Percentiles rank a stretch among this genome's conserved stretches.
Evolutionary conservation across 2,329 filamentous ascomycete genomes (phyloP).

Genomic region (Cladosporium sphaerospermum): DNA sequence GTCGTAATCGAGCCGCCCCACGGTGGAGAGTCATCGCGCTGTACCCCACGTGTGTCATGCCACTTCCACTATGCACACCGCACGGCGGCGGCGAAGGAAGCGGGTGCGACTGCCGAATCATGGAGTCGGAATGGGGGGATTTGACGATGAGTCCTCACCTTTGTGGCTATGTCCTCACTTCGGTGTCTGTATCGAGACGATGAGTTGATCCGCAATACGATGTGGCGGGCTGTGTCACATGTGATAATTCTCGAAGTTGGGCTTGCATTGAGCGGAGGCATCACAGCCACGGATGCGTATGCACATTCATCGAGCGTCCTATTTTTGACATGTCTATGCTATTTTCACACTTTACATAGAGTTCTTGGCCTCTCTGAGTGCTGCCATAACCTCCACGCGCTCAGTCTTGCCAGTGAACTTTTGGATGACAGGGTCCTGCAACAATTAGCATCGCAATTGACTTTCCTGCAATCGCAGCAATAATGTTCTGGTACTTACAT

Average conservation of each 20-base stretch:
- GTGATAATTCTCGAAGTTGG: too few relatives aligned
- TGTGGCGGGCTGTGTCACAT: background rate
- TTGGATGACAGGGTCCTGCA: slow-evolving; percentile 73
- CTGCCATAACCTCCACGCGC: slow-evolving; percentile 76
- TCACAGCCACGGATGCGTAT: too few relatives aligned
- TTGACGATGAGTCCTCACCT: background rate
- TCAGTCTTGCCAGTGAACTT: slow-evolving; percentile 75
- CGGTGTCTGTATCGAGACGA: background rate
- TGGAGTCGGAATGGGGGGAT: too few relatives aligned
- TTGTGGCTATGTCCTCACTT: background rate
- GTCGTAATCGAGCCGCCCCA: background rate
- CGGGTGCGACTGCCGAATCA: too few relatives aligned
- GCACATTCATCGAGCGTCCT: too few relatives aligned
- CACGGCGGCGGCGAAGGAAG: too few relatives aligned
- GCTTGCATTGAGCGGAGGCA: too few relatives aligned
- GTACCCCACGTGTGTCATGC: too few relatives aligned
- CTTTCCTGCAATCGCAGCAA: too few relatives aligned
- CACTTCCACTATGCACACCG: too few relatives aligned
- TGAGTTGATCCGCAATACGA: background rate
- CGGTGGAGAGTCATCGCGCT: background rate
- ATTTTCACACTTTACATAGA: slow-evolving; percentile 21
- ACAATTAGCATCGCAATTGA: background rate
- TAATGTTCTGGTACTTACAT: slow-evolving; percentile 46
- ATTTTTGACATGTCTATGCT: too few relatives aligned
- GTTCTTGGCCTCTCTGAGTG: slow-evolving; percentile 87